phyloP scores from a whole-genome alignment of 2,329 filamentous ascomycete genomes.

The Pseudocercospora macadamiae region DNA sequence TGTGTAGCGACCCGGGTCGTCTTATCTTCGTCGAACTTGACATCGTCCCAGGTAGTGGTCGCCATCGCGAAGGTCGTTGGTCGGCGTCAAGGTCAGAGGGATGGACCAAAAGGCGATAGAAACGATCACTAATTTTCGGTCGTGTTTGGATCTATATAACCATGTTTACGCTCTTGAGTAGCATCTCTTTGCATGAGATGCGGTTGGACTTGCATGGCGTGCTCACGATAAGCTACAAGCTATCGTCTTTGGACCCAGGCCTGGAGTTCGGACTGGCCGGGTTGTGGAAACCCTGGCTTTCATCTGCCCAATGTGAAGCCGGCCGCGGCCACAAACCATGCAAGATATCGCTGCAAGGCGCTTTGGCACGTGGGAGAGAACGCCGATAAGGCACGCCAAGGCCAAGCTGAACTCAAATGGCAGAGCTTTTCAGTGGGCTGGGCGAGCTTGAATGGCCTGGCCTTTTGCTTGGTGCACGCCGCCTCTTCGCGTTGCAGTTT shows the following conservation, averaged over 20 bases:
- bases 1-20: constrained; percentile 5
- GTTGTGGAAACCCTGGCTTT: background rate
- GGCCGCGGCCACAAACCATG: background rate
- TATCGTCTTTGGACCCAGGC: background rate
- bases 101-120: background rate
- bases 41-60: background rate
- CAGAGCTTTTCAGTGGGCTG: constrained; percentile 2
- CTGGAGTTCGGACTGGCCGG: constrained; percentile 4
- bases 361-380: background rate
- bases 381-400: background rate
- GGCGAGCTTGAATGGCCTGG: constrained; percentile 8
- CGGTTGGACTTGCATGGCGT: constrained; percentile 3
- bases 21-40: constrained; percentile 10
- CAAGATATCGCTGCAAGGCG: background rate
- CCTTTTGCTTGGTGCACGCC: background rate
- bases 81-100: background rate
- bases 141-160: background rate
- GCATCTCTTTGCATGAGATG: background rate
- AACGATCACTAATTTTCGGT: too few species aligned
- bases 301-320: background rate
- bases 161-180: background rate
- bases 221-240: background rate
- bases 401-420: background rate
- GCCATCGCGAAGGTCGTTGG: background rate
- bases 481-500: background rate